These are phyloP conservation scores for Rhizomucor miehei DNA, from an alignment of 371 early-diverging fungal genomes.

Conservation along the genomic window DNA sequence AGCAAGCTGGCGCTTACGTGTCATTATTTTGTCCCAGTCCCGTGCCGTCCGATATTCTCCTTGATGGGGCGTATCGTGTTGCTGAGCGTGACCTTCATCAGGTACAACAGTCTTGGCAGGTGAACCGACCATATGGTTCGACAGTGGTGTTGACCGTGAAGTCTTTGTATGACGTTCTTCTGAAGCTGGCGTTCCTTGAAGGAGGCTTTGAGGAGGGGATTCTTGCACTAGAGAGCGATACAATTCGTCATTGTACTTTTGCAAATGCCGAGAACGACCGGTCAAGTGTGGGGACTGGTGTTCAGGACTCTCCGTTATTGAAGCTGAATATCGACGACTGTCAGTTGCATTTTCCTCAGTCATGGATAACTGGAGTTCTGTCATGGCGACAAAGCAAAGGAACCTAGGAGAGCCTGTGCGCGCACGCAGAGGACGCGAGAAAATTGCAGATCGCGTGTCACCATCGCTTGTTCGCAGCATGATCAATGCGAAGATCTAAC, in stretches of 20 bases:
- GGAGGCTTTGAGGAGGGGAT: conserved; percentile 15
- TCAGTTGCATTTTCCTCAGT: too few relatives aligned
- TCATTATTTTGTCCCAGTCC: background rate
- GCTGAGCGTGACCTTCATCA: background rate
- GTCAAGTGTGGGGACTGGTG: background rate
- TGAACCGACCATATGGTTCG: too few relatives aligned
- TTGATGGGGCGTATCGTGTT: background rate
- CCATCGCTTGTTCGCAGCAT: too few relatives aligned
- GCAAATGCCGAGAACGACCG: background rate
- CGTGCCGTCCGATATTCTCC: background rate
- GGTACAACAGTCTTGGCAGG: too few relatives aligned
- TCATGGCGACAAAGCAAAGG: too few relatives aligned
- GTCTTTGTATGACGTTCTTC: conserved; percentile 2
- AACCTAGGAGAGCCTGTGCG: too few relatives aligned
- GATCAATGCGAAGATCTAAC: too few relatives aligned
- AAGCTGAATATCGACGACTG: too few relatives aligned
- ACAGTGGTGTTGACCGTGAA: background rate
- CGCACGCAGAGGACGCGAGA: too few relatives aligned
- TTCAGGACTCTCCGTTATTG: too few relatives aligned
- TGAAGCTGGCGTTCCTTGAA: conserved; percentile 5
- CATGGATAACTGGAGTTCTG: too few relatives aligned
- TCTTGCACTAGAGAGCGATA: conserved; percentile 19
- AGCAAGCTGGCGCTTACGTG: background rate
- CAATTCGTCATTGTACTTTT: conserved; percentile 10
- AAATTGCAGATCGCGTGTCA: too few relatives aligned